Conservation (phyloP, 1,284 basidiomycete species). For the Neotropicomus parvogracilis region DNA sequence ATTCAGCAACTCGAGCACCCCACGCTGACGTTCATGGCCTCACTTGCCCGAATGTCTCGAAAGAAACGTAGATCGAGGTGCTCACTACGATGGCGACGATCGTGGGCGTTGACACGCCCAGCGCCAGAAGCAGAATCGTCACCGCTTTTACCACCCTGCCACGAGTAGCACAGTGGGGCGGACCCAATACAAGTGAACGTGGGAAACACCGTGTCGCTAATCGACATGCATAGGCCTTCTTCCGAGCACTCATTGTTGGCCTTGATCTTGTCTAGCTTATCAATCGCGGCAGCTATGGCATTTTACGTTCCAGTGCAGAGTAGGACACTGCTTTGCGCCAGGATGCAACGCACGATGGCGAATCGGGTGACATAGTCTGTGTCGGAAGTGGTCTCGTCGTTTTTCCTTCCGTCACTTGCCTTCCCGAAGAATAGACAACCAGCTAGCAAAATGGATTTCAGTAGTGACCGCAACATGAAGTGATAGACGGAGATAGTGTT, state of each 20-base stretch:
- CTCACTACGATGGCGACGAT: not conserved
- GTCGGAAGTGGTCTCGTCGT: not conserved
- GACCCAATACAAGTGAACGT: constrained; percentile 15
- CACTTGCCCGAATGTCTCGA: constrained; percentile 1
- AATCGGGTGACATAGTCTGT: not conserved
- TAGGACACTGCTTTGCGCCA: too few relatives aligned
- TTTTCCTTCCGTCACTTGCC: not conserved
- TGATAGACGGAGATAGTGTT: not conserved
- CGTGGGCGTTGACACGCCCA: not conserved
- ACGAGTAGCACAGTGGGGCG: constrained; percentile 1
- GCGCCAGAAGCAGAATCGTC: not conserved
- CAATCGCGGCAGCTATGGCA: constrained; percentile 11
- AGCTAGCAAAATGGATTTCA: not conserved
- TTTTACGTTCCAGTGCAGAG: not conserved
- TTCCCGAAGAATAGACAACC: not conserved
- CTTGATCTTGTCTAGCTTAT: constrained; percentile 20
- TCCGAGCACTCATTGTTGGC: constrained; percentile 15
- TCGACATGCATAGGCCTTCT: constrained; percentile 15
- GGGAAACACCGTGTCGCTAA: constrained; percentile 12
- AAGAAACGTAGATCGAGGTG: constrained; percentile 1
- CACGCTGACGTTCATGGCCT: not conserved
- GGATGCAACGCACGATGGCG: too few relatives aligned
- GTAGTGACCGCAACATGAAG: not conserved
- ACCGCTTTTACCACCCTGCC: not conserved
- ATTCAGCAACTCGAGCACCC: not conserved